Evolutionary conservation across 441 rosid genomes (phyloP), one percentile per base, ranked within the genome.

Genomic region (Corymbia citriodora): DNA sequence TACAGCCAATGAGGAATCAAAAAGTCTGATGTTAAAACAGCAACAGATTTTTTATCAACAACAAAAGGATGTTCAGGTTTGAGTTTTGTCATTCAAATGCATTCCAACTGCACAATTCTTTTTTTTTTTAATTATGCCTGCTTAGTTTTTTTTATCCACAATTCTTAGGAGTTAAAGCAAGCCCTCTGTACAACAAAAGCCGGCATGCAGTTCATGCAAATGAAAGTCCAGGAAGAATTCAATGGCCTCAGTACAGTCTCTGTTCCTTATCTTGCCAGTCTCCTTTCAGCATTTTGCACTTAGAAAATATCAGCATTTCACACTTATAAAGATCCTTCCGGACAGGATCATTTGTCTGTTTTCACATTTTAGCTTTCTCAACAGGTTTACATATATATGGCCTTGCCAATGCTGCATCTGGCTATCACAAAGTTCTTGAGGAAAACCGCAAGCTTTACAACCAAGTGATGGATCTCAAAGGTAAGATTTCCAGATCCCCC

Each of bases 401-500:
- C 82, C 95, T 97, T 68, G 96, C 98, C 91, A 95, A 94, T 92
- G 99, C 99, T 92, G 99, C 98, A 90, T 96, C 97, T 53, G 97
- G 99, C 88, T 97, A 97, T 90, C 99, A 96, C 89, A 94, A 95
- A 92, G 98, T 97, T 92, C 95, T 96, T 87, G 97, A 96, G 90
- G 99, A 97, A 92, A 97, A 97, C 90, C 96, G 99, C 53, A 97
- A 95, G 92, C 97, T 97, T 49, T 97, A 97, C 93, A 97, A 96
- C 92, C 96, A 95, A 89, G 98, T 97, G 91, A 98, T 96, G 92
- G 99, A 98, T 90, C 99, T 98, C 89, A 98, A 97, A 93, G 99
- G 99, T 96, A 90, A 89, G 93, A 87, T 89, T 57, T 88, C 86
- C 87, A 52, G 88, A 55, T 83, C 82, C 61, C 36, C 79, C 68